These are phyloP conservation scores for Cichorium intybus DNA, from an alignment of 140 eudicot genomes.

Conservation along the genomic window DNA sequence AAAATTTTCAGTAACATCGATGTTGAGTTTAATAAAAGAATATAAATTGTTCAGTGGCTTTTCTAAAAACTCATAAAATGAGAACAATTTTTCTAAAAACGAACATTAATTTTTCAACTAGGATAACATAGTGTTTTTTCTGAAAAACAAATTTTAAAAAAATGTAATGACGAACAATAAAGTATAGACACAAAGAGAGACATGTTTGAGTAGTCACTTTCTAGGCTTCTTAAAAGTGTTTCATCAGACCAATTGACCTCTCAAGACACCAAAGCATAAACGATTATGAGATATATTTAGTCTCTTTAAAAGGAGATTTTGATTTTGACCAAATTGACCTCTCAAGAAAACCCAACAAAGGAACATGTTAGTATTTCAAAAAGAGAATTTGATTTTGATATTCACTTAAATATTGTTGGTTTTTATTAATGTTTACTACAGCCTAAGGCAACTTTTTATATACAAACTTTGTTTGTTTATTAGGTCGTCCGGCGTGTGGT, in stretches of 20 bases:
- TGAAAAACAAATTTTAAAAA: too few relatives aligned
- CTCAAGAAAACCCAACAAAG: not conserved
- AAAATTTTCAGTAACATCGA: too few relatives aligned
- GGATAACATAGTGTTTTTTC: too few relatives aligned
- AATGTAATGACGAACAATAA: not conserved
- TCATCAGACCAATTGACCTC: slow-evolving; percentile 7
- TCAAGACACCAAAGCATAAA: not conserved
- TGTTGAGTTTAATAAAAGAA: too few relatives aligned
- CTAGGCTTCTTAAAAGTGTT: slow-evolving; percentile 3
- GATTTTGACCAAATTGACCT: not conserved
- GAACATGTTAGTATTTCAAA: not conserved
- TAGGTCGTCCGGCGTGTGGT: too few relatives aligned
- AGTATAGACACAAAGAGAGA: slow-evolving; percentile 9
- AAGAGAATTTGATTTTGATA: not conserved
- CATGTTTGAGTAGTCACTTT: slow-evolving; percentile 8
- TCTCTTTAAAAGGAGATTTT: not conserved
- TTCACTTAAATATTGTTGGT: not conserved
- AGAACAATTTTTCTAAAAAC: too few relatives aligned
- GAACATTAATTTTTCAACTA: too few relatives aligned
- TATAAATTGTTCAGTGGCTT: too few relatives aligned
- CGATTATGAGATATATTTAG: not conserved
- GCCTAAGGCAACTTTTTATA: not conserved
- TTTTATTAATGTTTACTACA: not conserved
- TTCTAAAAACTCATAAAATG: too few relatives aligned
- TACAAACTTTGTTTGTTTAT: too few relatives aligned